Evolutionary conservation across 208 protist genomes (phyloP), one percentile per base, ranked within the genome.

Genomic region (Vickermania spadyakhi): DNA sequence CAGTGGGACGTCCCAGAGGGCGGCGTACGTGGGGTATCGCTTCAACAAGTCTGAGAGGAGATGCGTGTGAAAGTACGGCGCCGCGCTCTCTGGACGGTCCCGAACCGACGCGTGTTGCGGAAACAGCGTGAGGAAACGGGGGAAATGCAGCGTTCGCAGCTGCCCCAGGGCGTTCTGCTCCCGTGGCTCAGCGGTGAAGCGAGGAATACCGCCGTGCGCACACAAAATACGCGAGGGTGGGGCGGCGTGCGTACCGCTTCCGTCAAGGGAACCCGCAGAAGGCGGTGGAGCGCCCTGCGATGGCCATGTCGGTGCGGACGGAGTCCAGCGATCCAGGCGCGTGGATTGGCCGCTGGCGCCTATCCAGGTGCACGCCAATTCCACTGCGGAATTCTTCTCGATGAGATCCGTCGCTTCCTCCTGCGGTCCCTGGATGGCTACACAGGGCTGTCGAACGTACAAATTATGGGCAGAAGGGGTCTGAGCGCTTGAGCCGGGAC

Each of bases 141-240:
- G 77, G 56, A 88, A 87, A 31, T 66, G 50, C 27, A 75, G 64
- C 4, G 57, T 68, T 50, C 75, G 70, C 23, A 91, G 69, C 42
- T 69, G 72, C 27, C 56, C 58, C 14, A 89, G 72, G 18, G 66
- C 58, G 66, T 74, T 70, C 36, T 84, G 75, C 28, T 81, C 75
- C 14, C 58, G 64, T n/a, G 78, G 79, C 1, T 66, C 68, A 30
- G 60, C 57, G 52, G 71, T 72, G 58, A 84, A 84, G 64, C 80
- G 77, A 2, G 81, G 77, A 31, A 93, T 83, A 52, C 86, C 86
- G 25, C 86, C 86, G 71, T 93, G 86, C 3, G 76, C 72, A 62
- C 82, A 90, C 59, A 93, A 70, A 45, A 93, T 79, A 45, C 76
- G 72, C 56, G 81, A 75, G 56, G 74, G 73, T 57, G 81, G 76